Percentiles rank a stretch among this genome's conserved stretches.
Evolutionary conservation across 768 basidiomycete genomes (phyloP).

Genomic region (Nidularia sp.): DNA sequence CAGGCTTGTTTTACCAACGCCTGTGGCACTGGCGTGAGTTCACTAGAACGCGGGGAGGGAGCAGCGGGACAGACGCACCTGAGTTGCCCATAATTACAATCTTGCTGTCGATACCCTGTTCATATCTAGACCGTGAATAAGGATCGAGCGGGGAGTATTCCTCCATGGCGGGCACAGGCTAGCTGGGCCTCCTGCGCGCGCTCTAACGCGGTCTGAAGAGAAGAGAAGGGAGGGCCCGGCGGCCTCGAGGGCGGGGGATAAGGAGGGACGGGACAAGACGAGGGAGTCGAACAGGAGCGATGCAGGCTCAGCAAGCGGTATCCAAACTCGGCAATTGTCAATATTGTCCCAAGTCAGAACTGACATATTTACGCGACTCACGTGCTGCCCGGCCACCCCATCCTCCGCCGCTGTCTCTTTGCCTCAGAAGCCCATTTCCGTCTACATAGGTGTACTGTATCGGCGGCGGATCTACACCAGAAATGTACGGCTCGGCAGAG

Average conservation of each 20-base stretch:
- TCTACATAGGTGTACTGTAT: no score
- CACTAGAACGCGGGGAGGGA: slow-evolving; percentile 1
- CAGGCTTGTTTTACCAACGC: slow-evolving; percentile 91
- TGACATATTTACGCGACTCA: not conserved
- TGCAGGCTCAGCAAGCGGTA: no score
- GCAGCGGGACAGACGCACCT: slow-evolving; percentile 19
- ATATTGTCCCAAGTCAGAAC: not conserved
- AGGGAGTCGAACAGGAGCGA: slow-evolving; percentile 22
- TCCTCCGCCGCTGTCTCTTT: no score
- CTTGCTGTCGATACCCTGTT: slow-evolving; percentile 89
- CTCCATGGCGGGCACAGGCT: slow-evolving; percentile 2
- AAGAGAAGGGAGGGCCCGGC: slow-evolving; percentile 22
- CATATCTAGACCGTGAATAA: slow-evolving; percentile 65
- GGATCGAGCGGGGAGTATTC: slow-evolving; percentile 58
- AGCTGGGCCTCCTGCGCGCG: slow-evolving; percentile 7
- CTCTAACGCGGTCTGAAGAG: slow-evolving; percentile 9
- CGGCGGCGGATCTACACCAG: no score
- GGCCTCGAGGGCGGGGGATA: slow-evolving; percentile 46
- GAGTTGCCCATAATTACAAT: slow-evolving; percentile 92
- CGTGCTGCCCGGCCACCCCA: not conserved
- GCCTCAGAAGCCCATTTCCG: no score
- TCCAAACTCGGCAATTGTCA: not conserved
- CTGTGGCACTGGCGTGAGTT: slow-evolving; percentile 28
- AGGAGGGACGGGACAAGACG: slow-evolving; percentile 20
- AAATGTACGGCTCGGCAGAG: no score